These are phyloP conservation scores for Lenzites betulinus DNA, from an alignment of 768 basidiomycete species.

Conservation along the genomic window DNA sequence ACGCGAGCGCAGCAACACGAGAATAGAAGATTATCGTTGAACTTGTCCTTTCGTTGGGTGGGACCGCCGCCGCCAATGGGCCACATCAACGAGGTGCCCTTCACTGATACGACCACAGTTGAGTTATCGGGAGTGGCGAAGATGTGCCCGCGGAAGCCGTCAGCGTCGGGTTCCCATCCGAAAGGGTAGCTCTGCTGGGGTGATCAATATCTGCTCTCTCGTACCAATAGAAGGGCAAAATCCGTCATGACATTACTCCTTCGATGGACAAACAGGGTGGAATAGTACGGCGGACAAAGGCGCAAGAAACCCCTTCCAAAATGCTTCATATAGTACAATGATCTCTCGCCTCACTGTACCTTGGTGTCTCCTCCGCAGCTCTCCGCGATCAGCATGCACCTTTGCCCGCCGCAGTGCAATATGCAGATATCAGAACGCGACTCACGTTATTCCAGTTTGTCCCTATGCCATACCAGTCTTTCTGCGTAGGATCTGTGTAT, in stretches of 20 bases:
- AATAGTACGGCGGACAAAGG: too few species aligned
- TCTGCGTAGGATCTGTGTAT: conserved; percentile 54
- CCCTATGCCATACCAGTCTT: conserved; percentile 72
- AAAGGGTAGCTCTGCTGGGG: conserved; percentile 61
- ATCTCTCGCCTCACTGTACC: too few species aligned
- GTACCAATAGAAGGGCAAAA: too few species aligned
- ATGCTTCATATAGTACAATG: too few species aligned
- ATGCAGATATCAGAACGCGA: background rate
- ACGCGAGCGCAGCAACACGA: conserved; percentile 96
- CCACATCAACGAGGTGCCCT: conserved; percentile 84
- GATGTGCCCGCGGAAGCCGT: conserved; percentile 90
- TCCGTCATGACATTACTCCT: background rate
- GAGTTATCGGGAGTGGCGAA: conserved; percentile 84
- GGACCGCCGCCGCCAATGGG: conserved; percentile 77
- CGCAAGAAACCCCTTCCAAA: too few species aligned
- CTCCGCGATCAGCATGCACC: too few species aligned
- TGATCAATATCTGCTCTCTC: background rate
- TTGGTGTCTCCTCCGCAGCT: too few species aligned
- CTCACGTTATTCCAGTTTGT: conserved; percentile 55
- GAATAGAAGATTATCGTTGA: conserved; percentile 95
- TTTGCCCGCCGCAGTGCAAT: too few species aligned
- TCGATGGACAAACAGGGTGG: too few species aligned
- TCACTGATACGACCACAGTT: conserved; percentile 86
- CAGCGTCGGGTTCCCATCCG: conserved; percentile 89
- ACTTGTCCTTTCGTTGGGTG: conserved; percentile 85